Percentiles rank a stretch among this genome's conserved stretches.
phyloP scores from a whole-genome alignment of 2,329 filamentous ascomycete species.

The Zopfia rhizophila region DNA sequence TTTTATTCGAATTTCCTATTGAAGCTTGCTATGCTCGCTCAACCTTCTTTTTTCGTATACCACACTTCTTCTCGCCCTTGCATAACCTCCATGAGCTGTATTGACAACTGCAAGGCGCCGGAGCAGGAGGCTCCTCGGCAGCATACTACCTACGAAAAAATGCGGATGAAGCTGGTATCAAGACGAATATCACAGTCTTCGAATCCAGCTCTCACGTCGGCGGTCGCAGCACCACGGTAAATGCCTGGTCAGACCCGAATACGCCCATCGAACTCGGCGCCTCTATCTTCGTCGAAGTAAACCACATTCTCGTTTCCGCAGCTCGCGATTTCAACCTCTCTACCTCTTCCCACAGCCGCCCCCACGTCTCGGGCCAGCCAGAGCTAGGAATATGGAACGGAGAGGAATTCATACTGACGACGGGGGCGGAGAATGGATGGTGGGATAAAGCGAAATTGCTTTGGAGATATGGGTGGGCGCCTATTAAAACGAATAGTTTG shows the following conservation, averaged over 20 bases:
- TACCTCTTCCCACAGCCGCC: constrained; percentile 51
- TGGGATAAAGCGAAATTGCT: constrained; percentile 83
- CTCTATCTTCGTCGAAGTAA: constrained; percentile 88
- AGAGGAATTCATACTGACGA: constrained; percentile 73
- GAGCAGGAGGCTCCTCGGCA: constrained; percentile 85
- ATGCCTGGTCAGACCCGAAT: constrained; percentile 74
- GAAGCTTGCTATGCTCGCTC: constrained; percentile 15
- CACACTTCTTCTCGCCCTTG: neutral
- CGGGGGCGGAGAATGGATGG: constrained; percentile 72
- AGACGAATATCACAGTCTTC: constrained; percentile 85
- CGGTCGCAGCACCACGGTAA: constrained; percentile 86
- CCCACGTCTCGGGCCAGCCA: constrained; percentile 45
- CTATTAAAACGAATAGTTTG: constrained; percentile 76
- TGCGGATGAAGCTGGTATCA: constrained; percentile 68
- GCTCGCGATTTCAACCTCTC: constrained; percentile 76
- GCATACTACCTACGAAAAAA: constrained; percentile 84
- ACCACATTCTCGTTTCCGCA: constrained; percentile 82
- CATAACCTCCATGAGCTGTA: constrained; percentile 1
- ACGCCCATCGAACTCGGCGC: constrained; percentile 86
- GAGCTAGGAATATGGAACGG: constrained; percentile 88
- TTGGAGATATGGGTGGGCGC: constrained; percentile 86
- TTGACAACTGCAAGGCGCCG: constrained; percentile 73
- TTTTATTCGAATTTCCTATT: neutral
- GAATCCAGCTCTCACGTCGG: constrained; percentile 82
- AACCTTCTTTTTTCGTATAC: neutral